Evolutionary conservation across 148 eudicot species (phyloP).

Genomic region (Selenicereus undatus): DNA sequence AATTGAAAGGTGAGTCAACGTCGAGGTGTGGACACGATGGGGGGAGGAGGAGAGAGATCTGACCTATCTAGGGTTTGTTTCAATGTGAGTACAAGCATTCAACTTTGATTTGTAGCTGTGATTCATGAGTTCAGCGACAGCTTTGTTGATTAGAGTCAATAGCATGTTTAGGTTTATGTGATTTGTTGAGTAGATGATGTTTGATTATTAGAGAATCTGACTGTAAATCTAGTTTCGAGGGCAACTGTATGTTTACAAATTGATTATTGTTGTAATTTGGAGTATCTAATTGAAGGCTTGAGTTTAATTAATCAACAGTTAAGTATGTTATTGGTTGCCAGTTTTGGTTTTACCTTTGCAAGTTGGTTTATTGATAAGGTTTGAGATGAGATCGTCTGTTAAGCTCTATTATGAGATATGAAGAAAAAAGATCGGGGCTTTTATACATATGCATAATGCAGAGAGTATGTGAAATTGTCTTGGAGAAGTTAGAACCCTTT

Average conservation of each 20-base stretch:
- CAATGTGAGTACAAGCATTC: neutral
- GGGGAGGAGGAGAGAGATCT: neutral
- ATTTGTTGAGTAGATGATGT: neutral
- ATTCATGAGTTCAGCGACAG: neutral
- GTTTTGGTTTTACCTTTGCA: neutral
- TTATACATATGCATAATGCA: no score
- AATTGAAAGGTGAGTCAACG: neutral
- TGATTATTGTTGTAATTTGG: neutral
- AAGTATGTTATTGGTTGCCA: neutral
- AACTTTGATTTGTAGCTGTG: neutral
- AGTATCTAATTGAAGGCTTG: neutral
- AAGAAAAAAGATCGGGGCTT: neutral
- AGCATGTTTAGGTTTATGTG: neutral
- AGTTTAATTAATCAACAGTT: neutral
- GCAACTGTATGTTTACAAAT: neutral
- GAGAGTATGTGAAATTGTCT: no score
- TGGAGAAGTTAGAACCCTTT: no score
- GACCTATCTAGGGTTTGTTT: slow-evolving; percentile 5
- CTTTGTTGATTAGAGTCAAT: neutral
- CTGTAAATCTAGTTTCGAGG: neutral
- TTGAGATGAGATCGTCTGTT: neutral
- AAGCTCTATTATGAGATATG: neutral
- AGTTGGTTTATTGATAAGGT: neutral
- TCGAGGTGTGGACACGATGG: neutral
- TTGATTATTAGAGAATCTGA: neutral